Evolutionary conservation across 2,329 filamentous ascomycete species (phyloP).

Genomic region (Aaosphaeria arxii): DNA sequence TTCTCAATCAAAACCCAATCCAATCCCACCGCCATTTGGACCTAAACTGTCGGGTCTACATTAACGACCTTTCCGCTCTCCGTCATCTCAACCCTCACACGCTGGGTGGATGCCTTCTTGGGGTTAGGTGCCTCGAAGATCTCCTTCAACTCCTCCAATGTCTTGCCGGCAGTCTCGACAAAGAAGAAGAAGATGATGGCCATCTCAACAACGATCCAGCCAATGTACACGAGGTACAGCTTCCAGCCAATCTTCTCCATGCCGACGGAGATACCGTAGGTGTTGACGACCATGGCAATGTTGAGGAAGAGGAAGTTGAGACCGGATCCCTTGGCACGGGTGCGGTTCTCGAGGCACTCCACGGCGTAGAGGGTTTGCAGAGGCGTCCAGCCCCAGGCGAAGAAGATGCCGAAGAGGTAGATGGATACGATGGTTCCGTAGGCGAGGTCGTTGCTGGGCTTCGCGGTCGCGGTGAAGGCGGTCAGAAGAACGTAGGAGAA

Average conservation of each 20-base stretch:
- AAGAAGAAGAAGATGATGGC: slow-evolving; percentile 27
- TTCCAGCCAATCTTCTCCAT: slow-evolving; percentile 32
- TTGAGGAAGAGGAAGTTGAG: slow-evolving; percentile 34
- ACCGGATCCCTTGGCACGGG: slow-evolving; percentile 36
- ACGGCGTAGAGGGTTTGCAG: slow-evolving; percentile 40
- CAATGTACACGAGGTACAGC: slow-evolving; percentile 30
- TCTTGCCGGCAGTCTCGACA: slow-evolving; percentile 32
- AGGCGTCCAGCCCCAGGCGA: slow-evolving; percentile 40
- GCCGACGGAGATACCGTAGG: slow-evolving; percentile 29
- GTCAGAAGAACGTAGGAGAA: slow-evolving; percentile 34
- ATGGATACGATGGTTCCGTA: slow-evolving; percentile 41
- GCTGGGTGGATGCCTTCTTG: slow-evolving; percentile 19
- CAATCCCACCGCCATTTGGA: too few species aligned
- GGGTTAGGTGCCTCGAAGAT: slow-evolving; percentile 32
- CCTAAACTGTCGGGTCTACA: neutral
- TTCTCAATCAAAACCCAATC: too few species aligned
- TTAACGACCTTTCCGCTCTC: slow-evolving; percentile 22
- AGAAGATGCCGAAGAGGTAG: slow-evolving; percentile 41
- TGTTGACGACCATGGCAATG: slow-evolving; percentile 32
- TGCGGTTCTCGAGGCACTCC: slow-evolving; percentile 39
- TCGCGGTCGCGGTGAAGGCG: slow-evolving; percentile 32
- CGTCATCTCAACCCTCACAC: slow-evolving; percentile 22
- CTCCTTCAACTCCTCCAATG: slow-evolving; percentile 28
- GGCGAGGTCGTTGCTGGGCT: slow-evolving; percentile 21
- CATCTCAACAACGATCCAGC: slow-evolving; percentile 30